Conservation (phyloP, 768 basidiomycete genomes). For the Russula abietina region DNA sequence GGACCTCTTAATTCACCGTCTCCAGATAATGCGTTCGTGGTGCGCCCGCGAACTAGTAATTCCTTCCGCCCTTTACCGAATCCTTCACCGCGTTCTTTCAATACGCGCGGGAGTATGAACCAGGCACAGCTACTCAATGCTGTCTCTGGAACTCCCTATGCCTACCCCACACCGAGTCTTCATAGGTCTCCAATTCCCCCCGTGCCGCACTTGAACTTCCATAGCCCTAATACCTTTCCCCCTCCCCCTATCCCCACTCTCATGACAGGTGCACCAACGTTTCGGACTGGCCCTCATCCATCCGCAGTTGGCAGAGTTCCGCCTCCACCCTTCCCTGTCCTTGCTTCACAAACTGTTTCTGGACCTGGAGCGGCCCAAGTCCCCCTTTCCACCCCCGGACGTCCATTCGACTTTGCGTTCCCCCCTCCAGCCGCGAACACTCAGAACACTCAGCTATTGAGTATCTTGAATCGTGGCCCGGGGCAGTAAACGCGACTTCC, state of each 20-base stretch:
- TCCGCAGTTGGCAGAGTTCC: constrained; percentile 6
- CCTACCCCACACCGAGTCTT: constrained; percentile 10
- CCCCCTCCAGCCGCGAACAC: neutral
- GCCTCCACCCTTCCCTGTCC: constrained; percentile 17
- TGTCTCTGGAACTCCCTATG: constrained; percentile 35
- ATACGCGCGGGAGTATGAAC: constrained; percentile 42
- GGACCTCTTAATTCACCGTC: constrained; percentile 18
- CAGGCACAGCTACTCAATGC: constrained; percentile 45
- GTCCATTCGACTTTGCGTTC: constrained; percentile 3
- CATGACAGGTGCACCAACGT: constrained; percentile 12
- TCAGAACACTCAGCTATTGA: constrained; percentile 16
- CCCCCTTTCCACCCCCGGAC: neutral
- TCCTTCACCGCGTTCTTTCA: constrained; percentile 21
- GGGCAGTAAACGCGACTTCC: constrained; percentile 13
- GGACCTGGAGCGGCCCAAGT: neutral
- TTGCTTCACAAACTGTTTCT: constrained; percentile 10
- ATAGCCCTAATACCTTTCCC: neutral
- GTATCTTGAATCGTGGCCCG: constrained; percentile 19
- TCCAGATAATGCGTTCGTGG: constrained; percentile 30
- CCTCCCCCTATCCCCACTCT: constrained; percentile 12
- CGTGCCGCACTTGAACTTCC: constrained; percentile 7
- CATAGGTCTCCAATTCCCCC: constrained; percentile 15
- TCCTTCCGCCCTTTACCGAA: constrained; percentile 28
- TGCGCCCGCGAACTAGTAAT: constrained; percentile 37
- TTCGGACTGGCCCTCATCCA: constrained; percentile 15